Percentiles rank a stretch among this genome's conserved stretches.
Conservation (phyloP, 106 monocot species). For the Allium fistulosum region DNA sequence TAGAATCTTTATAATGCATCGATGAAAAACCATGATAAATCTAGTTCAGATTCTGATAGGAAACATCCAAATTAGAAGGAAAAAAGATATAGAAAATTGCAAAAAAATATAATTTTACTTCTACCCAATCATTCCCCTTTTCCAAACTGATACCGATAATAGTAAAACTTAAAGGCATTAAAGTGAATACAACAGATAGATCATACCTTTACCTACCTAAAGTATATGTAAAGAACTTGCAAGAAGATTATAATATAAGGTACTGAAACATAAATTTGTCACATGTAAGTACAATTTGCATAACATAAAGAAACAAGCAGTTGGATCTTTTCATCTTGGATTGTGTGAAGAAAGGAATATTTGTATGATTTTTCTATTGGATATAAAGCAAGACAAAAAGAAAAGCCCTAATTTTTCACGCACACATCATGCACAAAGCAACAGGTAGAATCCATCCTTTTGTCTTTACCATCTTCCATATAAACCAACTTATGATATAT, state of each 20-base stretch:
- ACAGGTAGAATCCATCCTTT: conserved; percentile 9
- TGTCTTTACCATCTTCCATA: not conserved
- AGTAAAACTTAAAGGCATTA: no score
- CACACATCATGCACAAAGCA: conserved; percentile 14
- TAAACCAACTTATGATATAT: not conserved
- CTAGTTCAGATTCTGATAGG: no score
- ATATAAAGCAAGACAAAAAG: not conserved
- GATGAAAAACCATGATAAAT: no score
- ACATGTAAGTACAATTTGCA: not conserved
- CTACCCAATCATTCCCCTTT: no score
- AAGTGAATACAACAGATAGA: no score
- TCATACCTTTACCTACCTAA: not conserved
- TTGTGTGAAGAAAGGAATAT: conserved; percentile 14
- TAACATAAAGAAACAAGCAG: not conserved
- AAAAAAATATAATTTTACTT: no score
- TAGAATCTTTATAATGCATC: no score
- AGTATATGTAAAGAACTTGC: not conserved
- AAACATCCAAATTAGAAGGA: no score
- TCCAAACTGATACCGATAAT: no score
- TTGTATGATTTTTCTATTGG: not conserved
- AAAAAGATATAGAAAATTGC: no score
- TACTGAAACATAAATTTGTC: conserved; percentile 12
- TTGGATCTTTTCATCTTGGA: not conserved
- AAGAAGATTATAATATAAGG: not conserved
- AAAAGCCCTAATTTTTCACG: conserved; percentile 18